Conservation (phyloP, 345 rosid genomes). For the Erodium maritimum region DNA sequence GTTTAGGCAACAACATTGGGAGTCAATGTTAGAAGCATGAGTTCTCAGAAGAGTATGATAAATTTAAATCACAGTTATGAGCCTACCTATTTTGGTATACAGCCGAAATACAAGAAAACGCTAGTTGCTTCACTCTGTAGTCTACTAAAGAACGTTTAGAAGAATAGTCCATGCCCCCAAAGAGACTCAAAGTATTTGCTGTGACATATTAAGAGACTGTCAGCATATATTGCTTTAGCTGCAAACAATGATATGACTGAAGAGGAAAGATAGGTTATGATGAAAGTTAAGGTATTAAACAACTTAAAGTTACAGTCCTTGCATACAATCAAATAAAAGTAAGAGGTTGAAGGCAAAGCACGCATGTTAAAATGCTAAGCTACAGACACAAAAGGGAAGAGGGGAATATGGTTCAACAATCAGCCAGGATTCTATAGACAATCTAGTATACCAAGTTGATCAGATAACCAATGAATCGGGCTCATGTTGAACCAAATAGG, state of each 20-base stretch:
- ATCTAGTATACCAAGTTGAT: not conserved
- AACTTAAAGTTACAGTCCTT: not conserved
- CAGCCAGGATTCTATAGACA: not conserved
- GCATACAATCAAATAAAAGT: not conserved
- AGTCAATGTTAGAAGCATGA: not conserved
- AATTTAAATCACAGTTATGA: not conserved
- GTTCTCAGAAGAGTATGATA: not conserved
- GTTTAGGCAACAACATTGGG: not conserved
- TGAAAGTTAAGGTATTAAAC: not conserved
- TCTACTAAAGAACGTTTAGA: slow-evolving; percentile 48
- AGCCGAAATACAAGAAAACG: slow-evolving; percentile 63
- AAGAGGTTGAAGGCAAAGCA: too few relatives aligned
- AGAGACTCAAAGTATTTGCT: slow-evolving; percentile 63
- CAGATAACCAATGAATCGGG: not conserved
- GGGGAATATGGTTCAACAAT: not conserved
- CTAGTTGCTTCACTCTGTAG: slow-evolving; percentile 61
- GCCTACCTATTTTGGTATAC: slow-evolving; percentile 69
- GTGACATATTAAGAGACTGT: slow-evolving; percentile 22
- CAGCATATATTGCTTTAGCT: not conserved
- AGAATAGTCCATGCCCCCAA: slow-evolving; percentile 47
- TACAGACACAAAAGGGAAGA: not conserved
- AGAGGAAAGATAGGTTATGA: not conserved
- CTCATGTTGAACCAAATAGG: not conserved
- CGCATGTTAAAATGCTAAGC: too few relatives aligned
- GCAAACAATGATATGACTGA: not conserved